Evolutionary conservation across 176 grass and related monocot genomes (phyloP), one percentile per base, ranked within the genome.

Genomic region (Triticum turgidum): DNA sequence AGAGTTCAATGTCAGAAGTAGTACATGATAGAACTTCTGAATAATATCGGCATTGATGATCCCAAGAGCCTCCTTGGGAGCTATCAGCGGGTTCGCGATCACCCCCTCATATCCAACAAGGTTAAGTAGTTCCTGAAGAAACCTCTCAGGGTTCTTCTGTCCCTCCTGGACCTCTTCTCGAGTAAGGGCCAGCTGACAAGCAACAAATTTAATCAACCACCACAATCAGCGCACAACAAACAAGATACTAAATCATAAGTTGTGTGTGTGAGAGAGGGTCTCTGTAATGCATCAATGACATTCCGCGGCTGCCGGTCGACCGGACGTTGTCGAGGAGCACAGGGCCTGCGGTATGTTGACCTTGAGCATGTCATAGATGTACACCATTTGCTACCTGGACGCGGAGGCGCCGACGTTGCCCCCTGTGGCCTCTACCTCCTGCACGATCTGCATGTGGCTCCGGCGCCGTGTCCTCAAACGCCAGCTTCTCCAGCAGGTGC

Each of bases 11-110:
- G 45, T 58, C 2, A 22, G 21, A 88, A 44, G 8, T 52, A 83
- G 92, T 88, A 98, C 93, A 30, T 79, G 39, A 69, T 92, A 92
- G 82, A 98, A 98, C 71, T 94, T 94, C n/a, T 34, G 77, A 86
- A 95, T 82, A 62, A 86, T 69, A 69, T 38, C 81, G 14, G 10
- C 75, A 58, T 89, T 84, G 34, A 94, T 90, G 61, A 77, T 88
- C 20, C 25, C 45, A 62, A 92, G 78, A 54, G 84, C 88, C 61
- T 73, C 37, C 49, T 92, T 78, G 29, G 91, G 91, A 76, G 94
- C 27, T 27, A 27, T 27, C 1, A 27, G 27, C 27, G 27, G 27
- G 27, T 27, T 95, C 22, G 86, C 93, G 39, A 95, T 64, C 54
- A 88, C 93, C 51, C 96, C 96, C 1, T 88, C 81, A 61, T 84